Evolutionary conservation across 306 rosid species (phyloP).

Genomic region (Comarum palustre): DNA sequence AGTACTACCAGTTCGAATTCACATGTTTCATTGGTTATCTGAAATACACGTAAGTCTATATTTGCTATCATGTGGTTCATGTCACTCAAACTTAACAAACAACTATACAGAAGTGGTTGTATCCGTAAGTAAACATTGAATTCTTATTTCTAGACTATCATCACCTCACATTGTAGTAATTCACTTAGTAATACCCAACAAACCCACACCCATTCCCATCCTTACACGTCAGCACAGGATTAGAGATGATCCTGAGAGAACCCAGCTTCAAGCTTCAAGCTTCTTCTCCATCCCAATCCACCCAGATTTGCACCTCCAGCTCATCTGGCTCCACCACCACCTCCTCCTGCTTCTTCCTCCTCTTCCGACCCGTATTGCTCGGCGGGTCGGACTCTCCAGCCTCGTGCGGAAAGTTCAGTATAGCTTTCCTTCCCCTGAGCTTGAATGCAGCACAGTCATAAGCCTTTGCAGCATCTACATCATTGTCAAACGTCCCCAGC

Average conservation of each 20-base stretch:
- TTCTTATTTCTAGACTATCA: neutral
- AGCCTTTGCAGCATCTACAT: constrained; percentile 73
- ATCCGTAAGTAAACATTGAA: neutral
- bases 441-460: constrained; percentile 75
- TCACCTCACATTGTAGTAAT: neutral
- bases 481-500: constrained; percentile 76
- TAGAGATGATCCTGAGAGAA: neutral
- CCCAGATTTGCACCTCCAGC: constrained; percentile 27
- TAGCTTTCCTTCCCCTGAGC: constrained; percentile 73
- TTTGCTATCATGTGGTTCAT: too few species aligned
- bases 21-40: too few species aligned
- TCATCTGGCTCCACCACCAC: constrained; percentile 15
- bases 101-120: too few species aligned
- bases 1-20: too few species aligned
- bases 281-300: constrained; percentile 8
- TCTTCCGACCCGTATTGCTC: constrained; percentile 40
- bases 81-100: too few species aligned
- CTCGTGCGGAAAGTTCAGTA: constrained; percentile 64
- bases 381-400: constrained; percentile 52
- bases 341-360: constrained; percentile 32
- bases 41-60: too few species aligned
- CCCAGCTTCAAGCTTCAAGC: constrained; percentile 1
- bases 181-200: neutral
- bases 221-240: neutral
- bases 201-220: neutral